Conservation (phyloP, 2,329 filamentous ascomycete genomes). For the Ophiostoma triangulosporum region DNA sequence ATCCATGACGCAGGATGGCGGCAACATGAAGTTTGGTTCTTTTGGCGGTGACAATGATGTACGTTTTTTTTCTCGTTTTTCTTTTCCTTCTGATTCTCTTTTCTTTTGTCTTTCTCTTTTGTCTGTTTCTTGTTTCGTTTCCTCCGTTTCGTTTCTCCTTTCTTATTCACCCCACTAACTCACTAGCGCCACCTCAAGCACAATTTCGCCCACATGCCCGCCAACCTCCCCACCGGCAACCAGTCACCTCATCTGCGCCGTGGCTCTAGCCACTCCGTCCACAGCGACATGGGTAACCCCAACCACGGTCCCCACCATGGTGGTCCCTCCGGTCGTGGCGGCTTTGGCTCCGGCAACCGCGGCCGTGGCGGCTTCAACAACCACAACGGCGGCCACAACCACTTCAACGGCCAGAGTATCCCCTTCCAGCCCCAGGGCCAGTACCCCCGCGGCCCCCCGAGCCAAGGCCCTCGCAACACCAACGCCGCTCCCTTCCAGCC, state of each 20-base stretch:
- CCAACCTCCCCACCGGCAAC: slow-evolving; percentile 1
- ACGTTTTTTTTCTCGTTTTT: slow-evolving; percentile 24
- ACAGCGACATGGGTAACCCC: slow-evolving; percentile 56
- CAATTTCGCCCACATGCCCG: slow-evolving; percentile 39
- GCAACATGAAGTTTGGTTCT: slow-evolving; percentile 69
- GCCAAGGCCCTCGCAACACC: slow-evolving; percentile 34
- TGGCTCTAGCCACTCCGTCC: slow-evolving; percentile 67
- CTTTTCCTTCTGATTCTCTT: slow-evolving; percentile 1
- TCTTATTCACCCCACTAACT: slow-evolving; percentile 12
- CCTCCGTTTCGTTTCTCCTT: background rate
- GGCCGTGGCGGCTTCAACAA: slow-evolving; percentile 36
- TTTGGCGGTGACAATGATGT: slow-evolving; percentile 71
- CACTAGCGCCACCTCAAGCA: slow-evolving; percentile 55
- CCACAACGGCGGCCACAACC: slow-evolving; percentile 22
- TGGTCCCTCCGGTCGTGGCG: slow-evolving; percentile 45
- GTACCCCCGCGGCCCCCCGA: slow-evolving; percentile 26
- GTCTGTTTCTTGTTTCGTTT: background rate
- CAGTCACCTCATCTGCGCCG: slow-evolving; percentile 63
- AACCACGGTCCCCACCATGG: slow-evolving; percentile 52
- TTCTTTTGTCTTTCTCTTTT: background rate
- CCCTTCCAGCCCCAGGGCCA: slow-evolving; percentile 28
- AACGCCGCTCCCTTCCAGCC: slow-evolving; percentile 33
- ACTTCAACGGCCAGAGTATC: slow-evolving; percentile 32
- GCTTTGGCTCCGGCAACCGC: slow-evolving; percentile 34
- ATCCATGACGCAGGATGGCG: slow-evolving; percentile 54